Evolutionary conservation across 1,284 basidiomycete species (phyloP), one percentile per base, ranked within the genome.

Genomic region (Boletus calvinii): DNA sequence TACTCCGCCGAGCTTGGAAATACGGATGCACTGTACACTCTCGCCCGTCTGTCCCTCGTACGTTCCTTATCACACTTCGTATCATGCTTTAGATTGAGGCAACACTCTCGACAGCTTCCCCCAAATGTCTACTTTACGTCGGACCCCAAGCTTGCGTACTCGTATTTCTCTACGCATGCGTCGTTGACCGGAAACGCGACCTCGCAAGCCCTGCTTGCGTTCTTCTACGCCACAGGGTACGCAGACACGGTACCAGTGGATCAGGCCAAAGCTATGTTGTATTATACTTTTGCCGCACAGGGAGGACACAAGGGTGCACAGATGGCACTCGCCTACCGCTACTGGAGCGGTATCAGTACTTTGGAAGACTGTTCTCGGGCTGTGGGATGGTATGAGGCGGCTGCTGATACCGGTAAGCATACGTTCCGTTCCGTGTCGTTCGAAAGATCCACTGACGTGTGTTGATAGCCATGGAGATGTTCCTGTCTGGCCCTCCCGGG

Each of bases 331-430:
- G 97, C 87, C 0, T 98, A 96, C 70, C 83, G 94, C n/a, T 88
- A 95, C 66, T 97, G 92, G 90, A 87, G 88, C 24, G 97, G 97
- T 0, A 95, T 99, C 54, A 92, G 94, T 6, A 88, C 91, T 0
- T 77, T 85, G 48, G 93, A 97, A 67, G 85, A 87, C 62, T 98
- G 95, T 67, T 77, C 83, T 64, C 76, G 81, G 6, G 90, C 94
- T 3, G 72, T 94, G 41, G 80, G 83, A 22, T 97, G 91, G 86
- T 98, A 97, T 67, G 89, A 92, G 63, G 78, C 77, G 36, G 92
- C 93, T 0, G 90, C 94, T 11, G 87, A 92, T 58, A 84, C 90
- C 72, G 81, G 92, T 90, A 57, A 62, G 76, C 61, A 24, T 18
- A 17, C 87, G 51, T 58, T 76, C 61, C 39, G 2, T 22, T 15